phyloP scores from a whole-genome alignment of 768 basidiomycete species.

The Polyporus arcularius region DNA sequence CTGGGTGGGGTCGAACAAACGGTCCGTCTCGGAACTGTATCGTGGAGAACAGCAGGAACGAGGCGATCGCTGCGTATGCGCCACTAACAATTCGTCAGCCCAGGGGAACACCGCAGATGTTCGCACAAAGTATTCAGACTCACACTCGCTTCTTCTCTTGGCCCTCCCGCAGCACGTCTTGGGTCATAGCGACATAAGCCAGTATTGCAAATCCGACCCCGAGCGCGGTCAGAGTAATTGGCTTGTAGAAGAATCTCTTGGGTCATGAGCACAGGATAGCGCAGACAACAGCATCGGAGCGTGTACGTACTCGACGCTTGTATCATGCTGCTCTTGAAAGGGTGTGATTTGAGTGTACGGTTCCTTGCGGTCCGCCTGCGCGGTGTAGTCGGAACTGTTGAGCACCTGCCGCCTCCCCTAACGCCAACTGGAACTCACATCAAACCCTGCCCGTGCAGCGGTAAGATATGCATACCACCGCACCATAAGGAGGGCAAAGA shows the following conservation, averaged over 20 bases:
- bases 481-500: constrained; percentile 23
- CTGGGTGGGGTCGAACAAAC: constrained; percentile 83
- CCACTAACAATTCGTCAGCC: constrained; percentile 49
- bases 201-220: constrained; percentile 64
- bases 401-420: neutral
- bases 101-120: constrained; percentile 1
- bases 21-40: constrained; percentile 90
- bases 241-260: constrained; percentile 82
- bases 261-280: constrained; percentile 1
- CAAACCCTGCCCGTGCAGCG: constrained; percentile 61
- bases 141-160: constrained; percentile 80
- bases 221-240: constrained; percentile 76
- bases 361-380: constrained; percentile 80
- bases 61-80: constrained; percentile 69
- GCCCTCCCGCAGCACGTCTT: constrained; percentile 84
- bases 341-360: constrained; percentile 81
- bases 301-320: constrained; percentile 72
- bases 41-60: constrained; percentile 82
- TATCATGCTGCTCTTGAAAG: constrained; percentile 82
- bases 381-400: neutral
- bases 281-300: constrained; percentile 1
- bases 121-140: constrained; percentile 30
- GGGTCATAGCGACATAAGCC: constrained; percentile 81
- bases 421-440: constrained; percentile 53
- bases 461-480: constrained; percentile 5